These are phyloP conservation scores for Bryoerythrophyllum caledonicum DNA, from an alignment of 225 moss, liverwort and hornwort genomes.

Conservation along the genomic window DNA sequence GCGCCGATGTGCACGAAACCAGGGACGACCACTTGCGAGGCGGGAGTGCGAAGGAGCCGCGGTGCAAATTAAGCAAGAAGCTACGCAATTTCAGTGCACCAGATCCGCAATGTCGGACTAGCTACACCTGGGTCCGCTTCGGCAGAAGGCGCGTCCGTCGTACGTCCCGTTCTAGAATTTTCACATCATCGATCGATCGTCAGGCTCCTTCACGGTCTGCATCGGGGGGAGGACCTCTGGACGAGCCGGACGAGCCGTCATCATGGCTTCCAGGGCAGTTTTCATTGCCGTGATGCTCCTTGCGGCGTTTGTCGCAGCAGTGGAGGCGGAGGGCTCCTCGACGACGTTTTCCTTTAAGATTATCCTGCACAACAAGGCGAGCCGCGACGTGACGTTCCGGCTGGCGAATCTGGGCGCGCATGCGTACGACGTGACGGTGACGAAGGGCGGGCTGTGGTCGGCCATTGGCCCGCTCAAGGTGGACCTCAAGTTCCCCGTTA, in stretches of 20 bases:
- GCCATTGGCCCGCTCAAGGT: constrained; percentile 17
- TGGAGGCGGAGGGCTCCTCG: background rate
- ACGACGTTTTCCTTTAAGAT: constrained; percentile 17
- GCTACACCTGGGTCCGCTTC: background rate
- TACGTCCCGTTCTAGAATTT: background rate
- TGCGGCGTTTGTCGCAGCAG: background rate
- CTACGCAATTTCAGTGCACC: background rate
- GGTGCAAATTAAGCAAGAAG: background rate
- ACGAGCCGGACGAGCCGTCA: background rate
- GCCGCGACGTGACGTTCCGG: constrained; percentile 25
- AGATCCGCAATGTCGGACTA: background rate
- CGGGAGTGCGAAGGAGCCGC: background rate
- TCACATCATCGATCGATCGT: too few species aligned
- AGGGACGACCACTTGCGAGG: background rate
- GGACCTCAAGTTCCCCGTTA: constrained; percentile 6
- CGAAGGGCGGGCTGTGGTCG: constrained; percentile 9
- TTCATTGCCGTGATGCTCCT: constrained; percentile 7
- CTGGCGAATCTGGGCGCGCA: constrained; percentile 8
- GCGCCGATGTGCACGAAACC: background rate
- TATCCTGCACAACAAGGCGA: constrained; percentile 16
- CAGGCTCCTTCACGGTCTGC: too few species aligned
- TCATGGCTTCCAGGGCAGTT: constrained; percentile 16
- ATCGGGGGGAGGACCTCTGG: too few species aligned
- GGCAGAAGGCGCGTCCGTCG: background rate
- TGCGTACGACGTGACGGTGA: background rate